Evolutionary conservation across 1,139 yeast species (phyloP).

Genomic region (Pichia sp.): DNA sequence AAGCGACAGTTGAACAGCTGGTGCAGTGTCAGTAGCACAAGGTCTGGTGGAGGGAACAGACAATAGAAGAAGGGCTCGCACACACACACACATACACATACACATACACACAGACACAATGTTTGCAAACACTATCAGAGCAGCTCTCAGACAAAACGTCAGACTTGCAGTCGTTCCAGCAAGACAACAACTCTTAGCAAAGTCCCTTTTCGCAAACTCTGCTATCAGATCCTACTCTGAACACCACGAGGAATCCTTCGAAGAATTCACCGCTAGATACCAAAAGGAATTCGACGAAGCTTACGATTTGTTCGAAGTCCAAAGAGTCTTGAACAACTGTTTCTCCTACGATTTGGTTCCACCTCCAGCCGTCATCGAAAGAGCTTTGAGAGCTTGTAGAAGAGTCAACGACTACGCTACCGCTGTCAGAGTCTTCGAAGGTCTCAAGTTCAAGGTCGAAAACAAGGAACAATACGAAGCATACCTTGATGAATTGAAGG

Average conservation of each 20-base stretch:
- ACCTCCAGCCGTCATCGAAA: conserved; percentile 92
- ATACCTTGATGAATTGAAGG: conserved; percentile 91
- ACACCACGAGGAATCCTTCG: conserved; percentile 85
- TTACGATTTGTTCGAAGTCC: conserved; percentile 96
- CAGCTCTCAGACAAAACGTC: conserved; percentile 40
- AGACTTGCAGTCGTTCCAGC: conserved; percentile 25
- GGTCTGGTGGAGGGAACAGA: too few relatives aligned
- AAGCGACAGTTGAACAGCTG: too few relatives aligned
- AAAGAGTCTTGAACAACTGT: conserved; percentile 89
- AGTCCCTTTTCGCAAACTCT: conserved; percentile 21
- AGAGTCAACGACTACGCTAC: conserved; percentile 99
- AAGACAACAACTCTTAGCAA: conserved; percentile 22
- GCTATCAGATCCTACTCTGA: conserved; percentile 61
- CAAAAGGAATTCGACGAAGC: conserved; percentile 98
- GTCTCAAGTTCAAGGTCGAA: conserved; percentile 91
- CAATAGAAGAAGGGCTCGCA: too few relatives aligned
- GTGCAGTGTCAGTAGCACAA: too few relatives aligned
- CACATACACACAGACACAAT: conserved; percentile 20
- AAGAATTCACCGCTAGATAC: conserved; percentile 89
- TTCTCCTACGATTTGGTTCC: conserved; percentile 98
- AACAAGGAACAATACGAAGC: conserved; percentile 90
- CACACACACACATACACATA: too few relatives aligned
- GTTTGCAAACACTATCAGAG: conserved; percentile 48
- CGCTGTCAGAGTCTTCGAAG: conserved; percentile 96
- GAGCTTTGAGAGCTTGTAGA: conserved; percentile 97